Evolutionary conservation across 2,329 filamentous ascomycete genomes (phyloP).

Genomic region (Acarospora socialis): DNA sequence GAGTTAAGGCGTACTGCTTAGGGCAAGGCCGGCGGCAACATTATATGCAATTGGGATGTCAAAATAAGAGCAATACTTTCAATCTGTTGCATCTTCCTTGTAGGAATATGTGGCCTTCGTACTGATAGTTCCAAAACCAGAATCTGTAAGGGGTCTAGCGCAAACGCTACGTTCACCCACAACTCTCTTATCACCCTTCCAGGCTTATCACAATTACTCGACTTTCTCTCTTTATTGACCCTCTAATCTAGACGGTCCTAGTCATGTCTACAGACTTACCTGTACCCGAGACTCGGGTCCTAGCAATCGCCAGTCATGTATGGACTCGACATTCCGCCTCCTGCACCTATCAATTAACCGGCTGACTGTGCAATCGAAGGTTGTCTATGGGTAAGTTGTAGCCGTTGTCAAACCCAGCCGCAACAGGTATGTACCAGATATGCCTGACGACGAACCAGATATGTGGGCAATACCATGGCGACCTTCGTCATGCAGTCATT

Average conservation of each 20-base stretch:
- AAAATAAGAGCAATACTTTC: too few relatives aligned
- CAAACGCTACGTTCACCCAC: too few relatives aligned
- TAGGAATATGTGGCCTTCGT: too few relatives aligned
- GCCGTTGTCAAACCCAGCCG: conserved; percentile 9
- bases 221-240: too few relatives aligned
- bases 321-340: conserved; percentile 23
- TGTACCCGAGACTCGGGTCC: conserved; percentile 52
- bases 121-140: too few relatives aligned
- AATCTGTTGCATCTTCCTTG: too few relatives aligned
- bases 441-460: conserved; percentile 37
- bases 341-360: conserved; percentile 5
- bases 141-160: too few relatives aligned
- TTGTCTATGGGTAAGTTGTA: conserved; percentile 58
- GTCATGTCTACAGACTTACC: conserved; percentile 22
- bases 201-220: too few relatives aligned
- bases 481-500: conserved; percentile 87
- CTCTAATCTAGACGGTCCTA: too few relatives aligned
- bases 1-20: conserved; percentile 16
- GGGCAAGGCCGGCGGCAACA: conserved; percentile 1
- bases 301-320: conserved; percentile 94
- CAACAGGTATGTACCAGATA: conserved; percentile 7
- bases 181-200: too few relatives aligned
- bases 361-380: conserved; percentile 33
- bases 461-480: conserved; percentile 96
- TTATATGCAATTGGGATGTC: too few relatives aligned